Evolutionary conservation across 257 asterid species (phyloP).

Genomic region (Rauvolfia tetraphylla): DNA sequence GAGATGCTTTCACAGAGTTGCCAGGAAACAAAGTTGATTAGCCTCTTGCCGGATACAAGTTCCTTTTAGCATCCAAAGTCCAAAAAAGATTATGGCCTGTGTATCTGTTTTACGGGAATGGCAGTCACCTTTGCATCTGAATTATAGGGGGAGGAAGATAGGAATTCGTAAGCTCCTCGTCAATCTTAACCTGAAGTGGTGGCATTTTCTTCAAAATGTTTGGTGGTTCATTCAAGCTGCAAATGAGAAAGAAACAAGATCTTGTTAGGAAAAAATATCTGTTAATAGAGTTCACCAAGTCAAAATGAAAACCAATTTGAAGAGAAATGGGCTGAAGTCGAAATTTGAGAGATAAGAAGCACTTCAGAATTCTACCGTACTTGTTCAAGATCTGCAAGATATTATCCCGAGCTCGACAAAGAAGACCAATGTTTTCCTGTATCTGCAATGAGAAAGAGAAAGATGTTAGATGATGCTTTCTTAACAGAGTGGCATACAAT

Average conservation of each 20-base stretch:
- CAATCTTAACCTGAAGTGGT: conserved; percentile 20
- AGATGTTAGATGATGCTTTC: neutral
- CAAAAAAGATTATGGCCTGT: neutral
- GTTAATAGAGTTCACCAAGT: neutral
- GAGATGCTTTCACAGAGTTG: neutral
- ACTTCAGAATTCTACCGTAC: conserved; percentile 32
- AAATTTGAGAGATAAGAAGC: neutral
- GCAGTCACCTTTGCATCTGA: conserved; percentile 3
- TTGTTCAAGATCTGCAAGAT: conserved; percentile 53
- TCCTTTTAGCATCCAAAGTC: neutral
- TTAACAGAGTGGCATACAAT: neutral
- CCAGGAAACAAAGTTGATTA: neutral
- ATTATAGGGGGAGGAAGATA: conserved; percentile 3
- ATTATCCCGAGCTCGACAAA: conserved; percentile 79
- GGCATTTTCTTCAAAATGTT: conserved; percentile 20
- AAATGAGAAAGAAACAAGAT: neutral
- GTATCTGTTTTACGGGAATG: neutral
- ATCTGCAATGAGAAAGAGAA: conserved; percentile 41
- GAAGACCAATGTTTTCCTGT: conserved; percentile 64
- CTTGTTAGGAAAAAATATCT: neutral
- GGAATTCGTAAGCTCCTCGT: conserved; percentile 18
- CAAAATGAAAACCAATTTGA: neutral
- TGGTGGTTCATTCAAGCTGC: conserved; percentile 15
- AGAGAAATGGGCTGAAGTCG: neutral
- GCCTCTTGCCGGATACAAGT: neutral